Evolutionary conservation across 306 rosid species (phyloP).

Genomic region (Cicer yamashitae): DNA sequence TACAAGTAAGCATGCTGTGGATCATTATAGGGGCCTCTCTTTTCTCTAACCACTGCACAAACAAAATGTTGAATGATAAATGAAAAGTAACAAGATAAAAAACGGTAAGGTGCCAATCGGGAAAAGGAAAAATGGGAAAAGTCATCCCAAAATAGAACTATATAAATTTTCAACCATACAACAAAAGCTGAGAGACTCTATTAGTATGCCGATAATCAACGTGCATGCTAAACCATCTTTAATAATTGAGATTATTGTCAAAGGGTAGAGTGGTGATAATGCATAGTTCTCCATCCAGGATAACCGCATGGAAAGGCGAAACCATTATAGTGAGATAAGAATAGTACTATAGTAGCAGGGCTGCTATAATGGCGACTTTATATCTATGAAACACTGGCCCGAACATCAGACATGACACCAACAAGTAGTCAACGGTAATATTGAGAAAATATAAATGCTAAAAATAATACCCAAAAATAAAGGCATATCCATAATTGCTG

Average conservation of each 20-base stretch:
- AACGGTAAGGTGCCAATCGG: not conserved
- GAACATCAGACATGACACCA: too few species aligned
- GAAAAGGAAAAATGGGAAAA: not conserved
- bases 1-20: slow-evolving; percentile 96
- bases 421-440: too few species aligned
- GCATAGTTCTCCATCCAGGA: slow-evolving; percentile 19
- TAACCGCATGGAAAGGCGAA: not conserved
- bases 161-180: slow-evolving; percentile 13
- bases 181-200: slow-evolving; percentile 27
- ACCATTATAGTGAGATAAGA: not conserved
- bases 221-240: not conserved
- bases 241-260: not conserved
- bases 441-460: not conserved
- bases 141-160: not conserved
- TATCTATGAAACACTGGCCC: not conserved
- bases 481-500: not conserved
- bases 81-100: slow-evolving; percentile 38
- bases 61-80: slow-evolving; percentile 35
- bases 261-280: not conserved
- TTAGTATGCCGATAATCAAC: slow-evolving; percentile 14
- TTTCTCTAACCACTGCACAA: slow-evolving; percentile 86
- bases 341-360: not conserved
- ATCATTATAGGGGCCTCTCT: slow-evolving; percentile 85
- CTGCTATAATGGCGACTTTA: not conserved
- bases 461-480: not conserved